These are phyloP conservation scores for Juglanconis sp. DNA, from an alignment of 2,329 filamentous ascomycete species.

Conservation along the genomic window DNA sequence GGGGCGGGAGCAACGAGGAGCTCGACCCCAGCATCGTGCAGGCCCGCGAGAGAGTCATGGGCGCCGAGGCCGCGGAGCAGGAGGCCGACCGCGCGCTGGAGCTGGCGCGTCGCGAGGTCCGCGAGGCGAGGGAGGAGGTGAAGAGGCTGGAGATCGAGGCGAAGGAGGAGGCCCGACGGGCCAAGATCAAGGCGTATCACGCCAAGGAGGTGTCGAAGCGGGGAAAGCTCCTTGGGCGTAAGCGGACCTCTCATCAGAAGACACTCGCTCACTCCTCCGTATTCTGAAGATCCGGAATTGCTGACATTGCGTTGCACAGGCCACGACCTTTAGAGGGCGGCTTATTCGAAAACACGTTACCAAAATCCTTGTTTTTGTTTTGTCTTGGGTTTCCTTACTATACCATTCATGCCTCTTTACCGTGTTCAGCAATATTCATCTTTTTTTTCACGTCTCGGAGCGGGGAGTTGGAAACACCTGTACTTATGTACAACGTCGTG, in stretches of 20 bases:
- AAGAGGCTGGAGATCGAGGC: slow-evolving; percentile 63
- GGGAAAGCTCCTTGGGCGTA: slow-evolving; percentile 67
- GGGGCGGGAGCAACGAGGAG: slow-evolving; percentile 39
- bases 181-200: slow-evolving; percentile 66
- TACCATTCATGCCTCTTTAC: no score
- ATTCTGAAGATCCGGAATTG: background rate
- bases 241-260: slow-evolving; percentile 24
- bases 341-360: no score
- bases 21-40: slow-evolving; percentile 61
- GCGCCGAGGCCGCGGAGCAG: slow-evolving; percentile 60
- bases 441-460: background rate
- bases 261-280: slow-evolving; percentile 22
- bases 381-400: background rate
- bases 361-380: background rate
- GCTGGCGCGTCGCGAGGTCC: slow-evolving; percentile 52
- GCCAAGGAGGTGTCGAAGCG: slow-evolving; percentile 64
- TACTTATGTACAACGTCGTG: background rate
- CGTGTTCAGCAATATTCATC: background rate
- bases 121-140: slow-evolving; percentile 62
- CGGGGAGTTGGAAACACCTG: background rate
- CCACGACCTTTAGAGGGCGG: no score
- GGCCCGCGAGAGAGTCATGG: slow-evolving; percentile 59
- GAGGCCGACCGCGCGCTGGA: slow-evolving; percentile 64
- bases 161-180: slow-evolving; percentile 59
- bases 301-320: background rate